Base-by-base conservation (phyloP, 768 basidiomycete genomes). In the Russula abietina region DNA sequence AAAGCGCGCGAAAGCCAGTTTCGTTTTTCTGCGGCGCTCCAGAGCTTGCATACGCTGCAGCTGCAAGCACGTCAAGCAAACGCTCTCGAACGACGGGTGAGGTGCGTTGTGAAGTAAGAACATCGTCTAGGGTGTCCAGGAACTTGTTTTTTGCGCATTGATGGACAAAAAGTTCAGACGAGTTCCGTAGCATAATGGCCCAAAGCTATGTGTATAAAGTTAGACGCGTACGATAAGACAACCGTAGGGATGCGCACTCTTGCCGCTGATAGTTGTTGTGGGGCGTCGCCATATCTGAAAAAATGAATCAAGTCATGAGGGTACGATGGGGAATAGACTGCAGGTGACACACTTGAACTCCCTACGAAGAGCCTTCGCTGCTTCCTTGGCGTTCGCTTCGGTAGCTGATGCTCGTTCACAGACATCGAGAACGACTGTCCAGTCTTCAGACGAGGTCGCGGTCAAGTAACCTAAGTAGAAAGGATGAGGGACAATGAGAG, bases 111-210 rank as follows among this genome's bases (percentile, higher is more conserved):
- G 81, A 83, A 2, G 73, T 76, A 4, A 93, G 74, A 22, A 90
- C 80, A 19, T 92, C 89, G 64, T 93, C 91, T 19, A 93, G 75
- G 1, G 83, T 85, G 56, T 91, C 87, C 22, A 89, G 73, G 69
- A 93, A 93, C 71, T 93, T 93, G 69, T 85, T 84, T 36, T 85
- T 78, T 16, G 83, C 80, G 43, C 84, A 86, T 68, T 90, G 86
- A 14, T 80, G 73, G 39, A 91, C 81, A 69, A 94, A 93, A 16
- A 82, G 70, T 11, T 87, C 83, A 0, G 85, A 82, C 3, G 86
- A 86, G 70, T 95, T 94, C 32, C 85, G 84, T 41, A 95, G 80
- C 87, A 95, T 89, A 68, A 95, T 87, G 2, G 92, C 87, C 93
- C 93, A 95, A 8, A 97, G 71, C 89, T 91, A 65, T 24, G 45